These are phyloP conservation scores for Haplosporangium sp. DNA, from an alignment of 371 early-diverging fungal species.

Conservation along the genomic window DNA sequence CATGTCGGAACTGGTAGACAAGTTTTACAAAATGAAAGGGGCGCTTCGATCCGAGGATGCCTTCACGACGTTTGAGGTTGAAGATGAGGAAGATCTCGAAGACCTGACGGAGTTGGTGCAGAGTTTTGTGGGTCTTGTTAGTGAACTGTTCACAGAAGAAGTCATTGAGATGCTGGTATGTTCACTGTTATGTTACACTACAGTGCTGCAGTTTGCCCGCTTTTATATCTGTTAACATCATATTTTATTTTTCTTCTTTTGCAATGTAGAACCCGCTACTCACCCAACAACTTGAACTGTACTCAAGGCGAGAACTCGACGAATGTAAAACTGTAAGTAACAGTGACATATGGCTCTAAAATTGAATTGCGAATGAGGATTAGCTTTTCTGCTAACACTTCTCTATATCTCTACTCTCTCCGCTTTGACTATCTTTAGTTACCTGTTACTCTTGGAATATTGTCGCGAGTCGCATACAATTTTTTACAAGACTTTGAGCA, in stretches of 20 bases:
- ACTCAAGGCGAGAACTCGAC: slow-evolving; percentile 28
- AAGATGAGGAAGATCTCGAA: slow-evolving; percentile 48
- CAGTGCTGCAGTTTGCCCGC: too few relatives aligned
- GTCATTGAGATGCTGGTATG: slow-evolving; percentile 53
- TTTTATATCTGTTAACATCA: background rate
- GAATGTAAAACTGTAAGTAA: slow-evolving; percentile 50
- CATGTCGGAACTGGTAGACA: slow-evolving; percentile 43
- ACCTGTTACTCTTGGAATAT: slow-evolving; percentile 43
- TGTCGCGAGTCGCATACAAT: slow-evolving; percentile 36
- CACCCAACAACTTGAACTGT: slow-evolving; percentile 27
- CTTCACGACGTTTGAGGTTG: slow-evolving; percentile 48
- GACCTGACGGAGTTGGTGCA: slow-evolving; percentile 45
- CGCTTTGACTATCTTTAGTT: slow-evolving; percentile 8
- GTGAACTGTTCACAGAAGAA: slow-evolving; percentile 45
- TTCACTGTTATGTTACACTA: background rate
- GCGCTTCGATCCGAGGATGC: slow-evolving; percentile 45
- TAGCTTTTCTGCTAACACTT: background rate
- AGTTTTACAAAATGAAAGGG: slow-evolving; percentile 54
- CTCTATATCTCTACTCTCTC: background rate
- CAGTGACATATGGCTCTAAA: too few relatives aligned
- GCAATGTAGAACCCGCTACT: slow-evolving; percentile 38
- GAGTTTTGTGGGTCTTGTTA: slow-evolving; percentile 45
- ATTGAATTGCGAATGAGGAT: too few relatives aligned
- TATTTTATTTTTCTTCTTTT: background rate
- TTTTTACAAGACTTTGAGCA: slow-evolving; percentile 46